phyloP scores from a whole-genome alignment of 306 rosid species.

The Sophora flavescens region DNA sequence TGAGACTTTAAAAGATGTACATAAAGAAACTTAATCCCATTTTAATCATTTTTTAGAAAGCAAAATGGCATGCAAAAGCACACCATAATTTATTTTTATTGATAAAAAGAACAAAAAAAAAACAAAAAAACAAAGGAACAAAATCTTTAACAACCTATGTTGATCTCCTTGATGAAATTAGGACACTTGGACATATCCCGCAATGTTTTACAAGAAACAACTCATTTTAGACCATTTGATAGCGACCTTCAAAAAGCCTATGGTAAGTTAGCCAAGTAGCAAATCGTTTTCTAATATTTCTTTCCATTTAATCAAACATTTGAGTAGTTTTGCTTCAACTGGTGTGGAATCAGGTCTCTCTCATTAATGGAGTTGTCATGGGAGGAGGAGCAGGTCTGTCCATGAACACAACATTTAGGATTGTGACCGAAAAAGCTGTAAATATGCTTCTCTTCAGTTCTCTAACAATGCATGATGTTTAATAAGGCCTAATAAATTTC shows the following conservation, averaged over 20 bases:
- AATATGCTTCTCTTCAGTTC: background rate
- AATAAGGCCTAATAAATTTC: too few relatives aligned
- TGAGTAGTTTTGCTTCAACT: background rate
- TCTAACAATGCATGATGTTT: too few relatives aligned
- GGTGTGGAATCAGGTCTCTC: conserved; percentile 35
- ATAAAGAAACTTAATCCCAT: background rate
- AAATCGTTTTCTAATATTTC: background rate
- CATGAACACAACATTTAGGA: conserved; percentile 35
- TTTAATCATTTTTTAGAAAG: too few relatives aligned
- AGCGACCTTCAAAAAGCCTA: conserved; percentile 44
- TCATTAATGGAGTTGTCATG: conserved; percentile 43
- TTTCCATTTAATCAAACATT: background rate
- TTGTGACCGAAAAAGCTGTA: conserved; percentile 49
- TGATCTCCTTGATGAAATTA: background rate
- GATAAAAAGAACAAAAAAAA: too few relatives aligned
- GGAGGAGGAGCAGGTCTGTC: conserved; percentile 48
- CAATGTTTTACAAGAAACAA: conserved; percentile 19
- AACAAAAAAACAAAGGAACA: too few relatives aligned
- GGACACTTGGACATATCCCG: conserved; percentile 47
- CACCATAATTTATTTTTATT: too few relatives aligned
- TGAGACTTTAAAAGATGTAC: background rate
- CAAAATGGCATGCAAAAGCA: too few relatives aligned
- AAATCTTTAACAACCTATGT: background rate
- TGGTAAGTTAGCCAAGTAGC: background rate
- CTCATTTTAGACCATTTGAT: conserved; percentile 35